Evolutionary conservation across 257 asterid species (phyloP), one percentile per base, ranked within the genome.

Genomic region (Galeopsis tetrahit): DNA sequence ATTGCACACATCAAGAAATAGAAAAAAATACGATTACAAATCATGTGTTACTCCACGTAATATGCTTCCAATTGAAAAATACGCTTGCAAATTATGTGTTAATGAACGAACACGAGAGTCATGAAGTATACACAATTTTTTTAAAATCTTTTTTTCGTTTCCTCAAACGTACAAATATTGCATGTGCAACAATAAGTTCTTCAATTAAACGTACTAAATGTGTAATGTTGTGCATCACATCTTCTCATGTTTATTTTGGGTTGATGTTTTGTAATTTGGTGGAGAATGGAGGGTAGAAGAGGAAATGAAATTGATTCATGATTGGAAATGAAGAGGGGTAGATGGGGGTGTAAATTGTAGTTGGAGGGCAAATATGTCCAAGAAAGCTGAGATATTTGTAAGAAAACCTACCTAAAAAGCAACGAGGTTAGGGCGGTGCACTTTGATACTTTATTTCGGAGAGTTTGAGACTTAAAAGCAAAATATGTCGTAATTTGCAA

Each of bases 391-490:
- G 34, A 63, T 17, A 39, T 15, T 58, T 17, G 10, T 32, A 63
- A 15, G 52, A 38, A 36, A 10, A 34, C 40, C 46, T 62, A 14
- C 42, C 15, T 31, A 11, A 10, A 39, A 63, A 63, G 46, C 10
- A 61, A 36, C 63, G 33, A 57, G 11, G 63, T 32, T 6, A 39
- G 32, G 43, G 28, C 51, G 6, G 68, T 36, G 34, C n/a, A 57
- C 40, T 2, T 56, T 21, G 66, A 42, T 21, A 8, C 46, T 67
- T 67, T 67, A 48, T 13, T 42, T 46, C 32, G 35, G 55, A 48
- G 21, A 48, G 55, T 13, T 13, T 48, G 44, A 66, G 38, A 34
- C 56, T 43, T 65, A 34, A 68, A 68, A 68, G 52, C 44, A 60
- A 51, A 8, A 9, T 21, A 21, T 21, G 28, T 21, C 28, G 0